Evolutionary conservation across 2,329 filamentous ascomycete genomes (phyloP), one percentile per base, ranked within the genome.

Genomic region (Drechmeria coniospora): DNA sequence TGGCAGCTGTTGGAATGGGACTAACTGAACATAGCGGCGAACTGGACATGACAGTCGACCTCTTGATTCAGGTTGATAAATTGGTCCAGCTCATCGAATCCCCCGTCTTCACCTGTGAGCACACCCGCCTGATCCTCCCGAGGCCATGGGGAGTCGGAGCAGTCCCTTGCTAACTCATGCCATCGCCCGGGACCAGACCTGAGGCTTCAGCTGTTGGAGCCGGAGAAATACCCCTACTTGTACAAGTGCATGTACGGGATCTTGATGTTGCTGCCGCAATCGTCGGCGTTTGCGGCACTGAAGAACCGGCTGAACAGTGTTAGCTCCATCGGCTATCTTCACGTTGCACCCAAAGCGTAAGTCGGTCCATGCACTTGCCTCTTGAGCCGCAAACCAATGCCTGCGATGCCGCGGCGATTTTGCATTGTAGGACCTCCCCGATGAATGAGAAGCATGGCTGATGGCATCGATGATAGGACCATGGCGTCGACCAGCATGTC

Each of bases 171-270:
- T n/a, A n/a, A n/a, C n/a, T n/a, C n/a, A n/a, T n/a, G n/a, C n/a
- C n/a, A n/a, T n/a, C n/a, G n/a, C n/a, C n/a, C n/a, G n/a, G n/a
- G n/a, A n/a, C n/a, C n/a, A 92, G 84, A 95, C 53, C 73, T 98
- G 25, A 81, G 90, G 23, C 74, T 98, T 27, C 90, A 98, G 48
- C 68, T 98, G 8, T 69, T 98, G 7, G 90, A 98, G 48, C 90
- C 90, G 1, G 92, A 98, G 49, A 84, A 80, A 50, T 87, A 87
- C 40, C 90, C 90, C 3, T 82, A 92, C 49, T 63, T 98, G 2
- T 95, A 98, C 63, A 94, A 94, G 57, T 98, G 90, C 54, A 72
- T 98, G 26, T 98, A 95, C 46, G 90, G 90, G 8, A 70, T 98
- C 25, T 64, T 98, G 30, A 98, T 98, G 90, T 75, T 98, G 12